Conservation (phyloP, 176 grass and related monocot species). For the Carex kokanica region DNA sequence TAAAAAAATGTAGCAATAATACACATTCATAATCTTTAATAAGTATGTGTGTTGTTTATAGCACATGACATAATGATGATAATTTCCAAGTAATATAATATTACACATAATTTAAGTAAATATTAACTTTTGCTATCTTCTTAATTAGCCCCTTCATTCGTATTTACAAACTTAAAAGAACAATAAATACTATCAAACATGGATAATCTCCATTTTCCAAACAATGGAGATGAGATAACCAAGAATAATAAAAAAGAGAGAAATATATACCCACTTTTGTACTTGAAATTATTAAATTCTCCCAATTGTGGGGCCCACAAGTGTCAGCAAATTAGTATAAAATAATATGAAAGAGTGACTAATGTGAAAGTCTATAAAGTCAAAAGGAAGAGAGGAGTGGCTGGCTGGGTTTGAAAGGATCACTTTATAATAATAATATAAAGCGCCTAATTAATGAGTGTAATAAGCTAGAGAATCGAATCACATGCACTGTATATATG, state of each 20-base stretch:
- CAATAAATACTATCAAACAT: not conserved
- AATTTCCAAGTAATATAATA: not conserved
- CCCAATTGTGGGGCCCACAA: not conserved
- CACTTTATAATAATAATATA: not conserved
- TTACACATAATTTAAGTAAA: not conserved
- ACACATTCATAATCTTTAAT: not conserved
- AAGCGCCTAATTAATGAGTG: not conserved
- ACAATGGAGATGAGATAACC: not conserved
- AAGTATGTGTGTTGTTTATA: not conserved
- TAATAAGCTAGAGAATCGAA: constrained; percentile 14
- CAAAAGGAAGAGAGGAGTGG: not conserved
- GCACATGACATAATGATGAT: not conserved
- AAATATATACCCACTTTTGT: constrained; percentile 5
- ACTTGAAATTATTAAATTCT: not conserved
- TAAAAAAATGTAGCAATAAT: not conserved
- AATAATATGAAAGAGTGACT: not conserved
- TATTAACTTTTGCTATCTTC: not conserved
- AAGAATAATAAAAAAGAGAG: not conserved
- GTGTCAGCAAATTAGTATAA: constrained; percentile 8
- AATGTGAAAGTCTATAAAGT: constrained; percentile 24
- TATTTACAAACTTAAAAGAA: not conserved
- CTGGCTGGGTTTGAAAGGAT: not conserved
- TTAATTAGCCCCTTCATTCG: too few species aligned
- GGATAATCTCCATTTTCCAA: not conserved
- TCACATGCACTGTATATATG: constrained; percentile 10